phyloP scores from a whole-genome alignment of 768 basidiomycete genomes.

The Lentinula sp. region DNA sequence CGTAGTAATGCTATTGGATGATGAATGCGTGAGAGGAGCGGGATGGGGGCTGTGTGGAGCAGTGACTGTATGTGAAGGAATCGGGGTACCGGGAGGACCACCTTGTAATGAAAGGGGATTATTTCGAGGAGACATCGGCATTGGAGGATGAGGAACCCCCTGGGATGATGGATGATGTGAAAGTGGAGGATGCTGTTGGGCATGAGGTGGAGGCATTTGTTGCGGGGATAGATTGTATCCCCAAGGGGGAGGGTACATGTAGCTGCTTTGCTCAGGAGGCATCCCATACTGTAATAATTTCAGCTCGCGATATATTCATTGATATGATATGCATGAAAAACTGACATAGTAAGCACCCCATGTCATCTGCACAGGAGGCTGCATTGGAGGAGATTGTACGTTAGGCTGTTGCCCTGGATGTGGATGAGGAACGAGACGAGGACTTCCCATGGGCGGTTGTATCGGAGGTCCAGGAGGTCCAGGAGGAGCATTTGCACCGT shows the following conservation, averaged over 20 bases:
- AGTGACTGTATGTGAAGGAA: slow-evolving; percentile 52
- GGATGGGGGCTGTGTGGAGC: slow-evolving; percentile 40
- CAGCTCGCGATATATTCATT: slow-evolving; percentile 1
- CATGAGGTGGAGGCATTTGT: slow-evolving; percentile 26
- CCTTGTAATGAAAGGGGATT: slow-evolving; percentile 42
- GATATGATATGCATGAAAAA: slow-evolving; percentile 13
- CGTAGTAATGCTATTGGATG: slow-evolving; percentile 38
- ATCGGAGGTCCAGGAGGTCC: slow-evolving; percentile 46
- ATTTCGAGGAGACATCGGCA: slow-evolving; percentile 69
- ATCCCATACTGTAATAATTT: background rate
- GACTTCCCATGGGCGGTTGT: slow-evolving; percentile 56
- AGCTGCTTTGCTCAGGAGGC: slow-evolving; percentile 27
- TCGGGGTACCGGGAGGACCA: slow-evolving; percentile 57
- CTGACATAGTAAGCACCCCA: slow-evolving; percentile 58
- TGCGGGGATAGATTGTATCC: slow-evolving; percentile 26
- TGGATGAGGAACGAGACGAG: slow-evolving; percentile 57
- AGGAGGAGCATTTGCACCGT: slow-evolving; percentile 49
- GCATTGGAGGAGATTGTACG: slow-evolving; percentile 35
- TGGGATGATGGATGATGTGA: slow-evolving; percentile 45
- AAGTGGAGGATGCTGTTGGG: slow-evolving; percentile 28
- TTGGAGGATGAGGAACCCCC: slow-evolving; percentile 39
- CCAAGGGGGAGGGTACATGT: slow-evolving; percentile 27
- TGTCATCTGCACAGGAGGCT: slow-evolving; percentile 22
- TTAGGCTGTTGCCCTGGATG: slow-evolving; percentile 46
- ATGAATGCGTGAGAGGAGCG: slow-evolving; percentile 38